Percentiles rank a stretch among this genome's conserved stretches.
Conservation (phyloP, 202 grass and related monocot species). For the Setaria viridis region DNA sequence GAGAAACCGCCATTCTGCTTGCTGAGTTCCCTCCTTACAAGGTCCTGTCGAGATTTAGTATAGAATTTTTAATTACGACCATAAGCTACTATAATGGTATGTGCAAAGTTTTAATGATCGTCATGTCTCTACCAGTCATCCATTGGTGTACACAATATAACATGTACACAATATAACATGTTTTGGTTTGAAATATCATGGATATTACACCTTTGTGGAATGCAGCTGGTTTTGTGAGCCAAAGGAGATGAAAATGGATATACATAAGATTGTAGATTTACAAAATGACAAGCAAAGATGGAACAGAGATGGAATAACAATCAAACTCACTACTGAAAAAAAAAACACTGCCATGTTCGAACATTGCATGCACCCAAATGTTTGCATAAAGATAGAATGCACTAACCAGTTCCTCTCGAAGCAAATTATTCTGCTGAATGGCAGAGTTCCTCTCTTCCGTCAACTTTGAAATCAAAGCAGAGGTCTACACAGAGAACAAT, state of each 20-base stretch:
- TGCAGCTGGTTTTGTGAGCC: not conserved
- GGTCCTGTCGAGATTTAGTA: conserved; percentile 55
- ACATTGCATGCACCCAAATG: conserved; percentile 5
- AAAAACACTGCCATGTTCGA: not conserved
- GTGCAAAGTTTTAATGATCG: conserved; percentile 1
- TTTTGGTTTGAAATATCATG: conserved; percentile 4
- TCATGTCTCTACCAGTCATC: not conserved
- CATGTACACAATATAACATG: not conserved
- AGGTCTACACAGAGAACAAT: conserved; percentile 50
- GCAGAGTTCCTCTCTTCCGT: conserved; percentile 73
- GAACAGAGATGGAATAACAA: not conserved
- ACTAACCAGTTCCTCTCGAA: conserved; percentile 81
- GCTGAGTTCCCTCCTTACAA: conserved; percentile 69
- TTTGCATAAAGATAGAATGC: conserved; percentile 19
- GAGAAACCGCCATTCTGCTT: conserved; percentile 69
- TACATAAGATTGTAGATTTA: not conserved
- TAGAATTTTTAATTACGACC: not conserved
- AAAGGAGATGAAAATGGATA: conserved; percentile 24
- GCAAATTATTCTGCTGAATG: conserved; percentile 79
- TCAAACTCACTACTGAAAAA: not conserved
- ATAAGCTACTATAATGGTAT: not conserved
- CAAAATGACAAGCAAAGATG: not conserved
- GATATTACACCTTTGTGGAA: conserved; percentile 21
- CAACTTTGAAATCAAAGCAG: conserved; percentile 68
- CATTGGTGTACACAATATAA: not conserved